These are phyloP conservation scores for Leucogyrophana mollusca DNA, from an alignment of 768 basidiomycete species.

Conservation along the genomic window DNA sequence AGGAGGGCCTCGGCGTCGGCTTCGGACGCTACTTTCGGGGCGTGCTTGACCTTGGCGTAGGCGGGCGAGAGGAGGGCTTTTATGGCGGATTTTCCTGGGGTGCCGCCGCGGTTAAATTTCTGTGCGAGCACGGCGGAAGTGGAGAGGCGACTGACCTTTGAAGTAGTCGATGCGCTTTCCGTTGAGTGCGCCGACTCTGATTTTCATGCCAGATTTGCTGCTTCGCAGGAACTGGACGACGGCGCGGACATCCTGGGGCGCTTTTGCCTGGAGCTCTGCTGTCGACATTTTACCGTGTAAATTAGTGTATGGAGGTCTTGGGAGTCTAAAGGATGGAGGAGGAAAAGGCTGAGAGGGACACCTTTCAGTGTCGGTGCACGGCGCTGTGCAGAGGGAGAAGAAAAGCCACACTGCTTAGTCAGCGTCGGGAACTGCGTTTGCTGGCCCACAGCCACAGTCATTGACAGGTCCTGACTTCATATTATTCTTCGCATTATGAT, in stretches of 20 bases:
- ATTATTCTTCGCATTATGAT: too few relatives aligned
- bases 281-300: too few relatives aligned
- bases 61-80: conserved; percentile 91
- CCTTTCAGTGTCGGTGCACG: too few relatives aligned
- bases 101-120: background rate
- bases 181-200: conserved; percentile 84
- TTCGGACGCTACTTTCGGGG: conserved; percentile 71
- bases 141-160: conserved; percentile 65
- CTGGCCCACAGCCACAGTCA: too few relatives aligned
- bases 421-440: too few relatives aligned
- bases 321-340: too few relatives aligned
- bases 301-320: too few relatives aligned
- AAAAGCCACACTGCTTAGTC: too few relatives aligned
- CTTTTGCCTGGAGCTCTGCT: conserved; percentile 74
- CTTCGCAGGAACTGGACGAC: conserved; percentile 87
- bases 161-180: conserved; percentile 98
- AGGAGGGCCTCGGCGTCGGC: conserved; percentile 71
- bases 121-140: background rate
- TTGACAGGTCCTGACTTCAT: too few relatives aligned
- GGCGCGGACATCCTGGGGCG: conserved; percentile 75
- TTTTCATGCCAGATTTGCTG: conserved; percentile 84
- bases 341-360: too few relatives aligned
- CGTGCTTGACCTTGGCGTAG: conserved; percentile 85
- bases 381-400: too few relatives aligned
- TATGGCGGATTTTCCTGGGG: conserved; percentile 84